Conservation (phyloP, 345 rosid genomes). For the Eucalyptus sp. region DNA sequence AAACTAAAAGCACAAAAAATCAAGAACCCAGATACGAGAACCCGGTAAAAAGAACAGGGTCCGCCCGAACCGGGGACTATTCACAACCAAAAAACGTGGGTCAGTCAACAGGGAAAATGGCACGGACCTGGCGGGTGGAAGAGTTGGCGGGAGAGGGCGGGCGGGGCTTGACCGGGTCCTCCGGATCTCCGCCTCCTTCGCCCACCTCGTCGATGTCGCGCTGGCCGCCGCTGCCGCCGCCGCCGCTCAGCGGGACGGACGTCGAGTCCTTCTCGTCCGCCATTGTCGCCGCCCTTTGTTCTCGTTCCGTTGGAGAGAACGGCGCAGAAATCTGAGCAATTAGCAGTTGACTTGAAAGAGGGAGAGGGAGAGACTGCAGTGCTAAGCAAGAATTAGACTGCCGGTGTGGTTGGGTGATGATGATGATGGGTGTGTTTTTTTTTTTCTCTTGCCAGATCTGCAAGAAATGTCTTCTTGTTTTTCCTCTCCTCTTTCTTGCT, state of each 20-base stretch:
- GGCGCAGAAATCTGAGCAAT: neutral
- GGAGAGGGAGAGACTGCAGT: neutral
- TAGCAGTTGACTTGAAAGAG: neutral
- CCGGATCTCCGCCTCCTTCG: constrained; percentile 24
- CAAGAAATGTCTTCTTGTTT: neutral
- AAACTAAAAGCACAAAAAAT: neutral
- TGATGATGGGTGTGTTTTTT: neutral
- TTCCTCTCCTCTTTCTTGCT: neutral
- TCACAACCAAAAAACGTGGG: neutral
- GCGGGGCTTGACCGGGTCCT: constrained; percentile 50
- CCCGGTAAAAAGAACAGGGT: neutral
- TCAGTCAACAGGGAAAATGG: neutral
- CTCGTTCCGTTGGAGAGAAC: neutral
- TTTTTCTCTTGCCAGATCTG: neutral
- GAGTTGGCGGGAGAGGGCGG: constrained; percentile 36
- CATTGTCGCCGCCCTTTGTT: constrained; percentile 4
- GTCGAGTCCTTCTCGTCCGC: constrained; percentile 54
- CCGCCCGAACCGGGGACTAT: neutral
- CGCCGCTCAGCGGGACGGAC: constrained; percentile 32
- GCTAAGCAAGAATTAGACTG: neutral
- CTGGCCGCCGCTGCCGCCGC: constrained; percentile 10
- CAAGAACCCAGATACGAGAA: neutral
- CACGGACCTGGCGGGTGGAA: constrained; percentile 49
- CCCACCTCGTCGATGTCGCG: constrained; percentile 18
- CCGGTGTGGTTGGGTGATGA: neutral